These are phyloP conservation scores for Stellera chamaejasme DNA, from an alignment of 345 rosid genomes.

Conservation along the genomic window DNA sequence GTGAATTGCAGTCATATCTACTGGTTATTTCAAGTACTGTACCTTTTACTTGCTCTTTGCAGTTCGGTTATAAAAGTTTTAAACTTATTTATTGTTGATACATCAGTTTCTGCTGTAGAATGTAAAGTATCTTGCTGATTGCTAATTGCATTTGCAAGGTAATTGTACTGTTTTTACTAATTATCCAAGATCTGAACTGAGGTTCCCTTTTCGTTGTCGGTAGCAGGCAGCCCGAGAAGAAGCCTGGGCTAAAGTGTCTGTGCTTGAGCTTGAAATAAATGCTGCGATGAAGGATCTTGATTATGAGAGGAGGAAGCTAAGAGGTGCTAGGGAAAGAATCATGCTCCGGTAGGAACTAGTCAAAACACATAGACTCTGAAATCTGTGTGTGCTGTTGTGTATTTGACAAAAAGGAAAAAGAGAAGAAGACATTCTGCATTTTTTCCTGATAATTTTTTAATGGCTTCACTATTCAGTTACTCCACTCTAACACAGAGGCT, in stretches of 20 bases:
- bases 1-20: background rate
- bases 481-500: too few species aligned
- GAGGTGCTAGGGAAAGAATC: conserved; percentile 95
- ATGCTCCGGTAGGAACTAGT: conserved; percentile 77
- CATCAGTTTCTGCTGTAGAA: background rate
- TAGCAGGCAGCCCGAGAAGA: conserved; percentile 99
- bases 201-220: conserved; percentile 39
- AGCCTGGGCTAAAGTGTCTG: conserved; percentile 95
- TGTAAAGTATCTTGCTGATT: background rate
- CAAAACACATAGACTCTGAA: background rate
- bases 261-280: conserved; percentile 78
- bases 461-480: too few species aligned
- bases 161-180: conserved; percentile 4
- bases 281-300: conserved; percentile 81
- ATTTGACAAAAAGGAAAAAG: too few species aligned
- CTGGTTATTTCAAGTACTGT: background rate
- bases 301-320: conserved; percentile 81
- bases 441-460: too few species aligned
- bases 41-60: background rate
- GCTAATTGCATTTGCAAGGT: background rate
- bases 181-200: conserved; percentile 43
- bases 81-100: conserved; percentile 1
- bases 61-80: background rate
- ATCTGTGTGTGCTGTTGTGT: conserved; percentile 6
- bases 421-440: too few species aligned